Conservation (phyloP, 1,139 yeast genomes). For the Pichia sp. region DNA sequence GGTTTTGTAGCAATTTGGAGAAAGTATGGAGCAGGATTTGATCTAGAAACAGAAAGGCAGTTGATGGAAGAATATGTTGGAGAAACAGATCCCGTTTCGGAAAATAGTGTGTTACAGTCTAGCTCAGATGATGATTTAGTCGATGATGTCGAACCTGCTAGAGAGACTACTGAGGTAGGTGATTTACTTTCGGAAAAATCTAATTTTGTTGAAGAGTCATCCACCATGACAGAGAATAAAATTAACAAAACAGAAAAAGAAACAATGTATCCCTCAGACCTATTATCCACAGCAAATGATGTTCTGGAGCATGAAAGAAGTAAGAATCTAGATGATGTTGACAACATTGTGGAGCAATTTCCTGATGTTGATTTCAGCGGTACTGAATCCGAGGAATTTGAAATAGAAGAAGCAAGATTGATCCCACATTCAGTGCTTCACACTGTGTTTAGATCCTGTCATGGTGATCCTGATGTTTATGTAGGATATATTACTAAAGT, state of each 20-base stretch:
- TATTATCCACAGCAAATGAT: slow-evolving; percentile 12
- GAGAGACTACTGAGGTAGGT: neutral
- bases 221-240: neutral
- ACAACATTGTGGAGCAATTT: neutral
- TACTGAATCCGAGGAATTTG: slow-evolving; percentile 5
- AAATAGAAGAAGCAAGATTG: slow-evolving; percentile 11
- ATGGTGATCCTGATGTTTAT: slow-evolving; percentile 16
- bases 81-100: too few species aligned
- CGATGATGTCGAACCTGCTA: neutral
- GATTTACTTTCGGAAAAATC: neutral
- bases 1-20: slow-evolving; percentile 37
- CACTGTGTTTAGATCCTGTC: slow-evolving; percentile 14
- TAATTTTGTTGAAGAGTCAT: neutral
- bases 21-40: slow-evolving; percentile 17
- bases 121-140: neutral
- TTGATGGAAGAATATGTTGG: slow-evolving; percentile 9
- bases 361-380: neutral
- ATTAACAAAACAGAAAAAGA: slow-evolving; percentile 1
- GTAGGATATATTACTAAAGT: slow-evolving; percentile 15
- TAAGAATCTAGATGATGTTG: neutral
- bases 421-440: slow-evolving; percentile 14
- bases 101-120: too few species aligned
- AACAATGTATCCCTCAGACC: slow-evolving; percentile 4
- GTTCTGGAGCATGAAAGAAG: slow-evolving; percentile 8
- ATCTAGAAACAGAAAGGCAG: slow-evolving; percentile 12